phyloP scores from a whole-genome alignment of 1,139 yeast species.

The Candida glucosophila region DNA sequence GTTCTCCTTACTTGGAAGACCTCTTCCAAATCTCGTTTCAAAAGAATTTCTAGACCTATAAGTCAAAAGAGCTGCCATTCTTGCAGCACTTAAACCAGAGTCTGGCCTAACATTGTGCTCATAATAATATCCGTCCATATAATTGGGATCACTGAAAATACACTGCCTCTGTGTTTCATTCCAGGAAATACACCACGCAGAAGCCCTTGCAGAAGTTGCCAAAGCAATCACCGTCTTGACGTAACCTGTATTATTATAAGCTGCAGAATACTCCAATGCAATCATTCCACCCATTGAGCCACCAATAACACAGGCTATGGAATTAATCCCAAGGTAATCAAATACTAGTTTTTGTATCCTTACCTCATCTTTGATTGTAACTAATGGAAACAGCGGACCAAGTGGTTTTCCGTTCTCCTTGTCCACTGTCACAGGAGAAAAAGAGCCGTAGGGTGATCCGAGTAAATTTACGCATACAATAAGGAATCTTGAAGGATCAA shows the following conservation, averaged over 20 bases:
- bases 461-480: constrained; percentile 81
- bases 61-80: constrained; percentile 93
- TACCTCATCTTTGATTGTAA: constrained; percentile 87
- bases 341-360: constrained; percentile 69
- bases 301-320: constrained; percentile 81
- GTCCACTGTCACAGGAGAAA: constrained; percentile 79
- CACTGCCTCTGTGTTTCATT: constrained; percentile 97
- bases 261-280: constrained; percentile 70
- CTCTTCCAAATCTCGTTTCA: constrained; percentile 84
- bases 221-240: constrained; percentile 71
- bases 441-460: constrained; percentile 95
- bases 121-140: constrained; percentile 78
- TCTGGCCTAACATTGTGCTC: constrained; percentile 58
- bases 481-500: constrained; percentile 83
- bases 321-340: constrained; percentile 64
- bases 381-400: constrained; percentile 93
- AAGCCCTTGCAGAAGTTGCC: constrained; percentile 90
- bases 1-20: constrained; percentile 33
- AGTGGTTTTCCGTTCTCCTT: constrained; percentile 64
- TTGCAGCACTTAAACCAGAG: constrained; percentile 87
- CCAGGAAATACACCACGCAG: constrained; percentile 99
- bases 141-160: constrained; percentile 89
- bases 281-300: constrained; percentile 99
- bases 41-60: constrained; percentile 89
- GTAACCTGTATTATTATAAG: constrained; percentile 61